phyloP scores from a whole-genome alignment of 495 filamentous ascomycete species.

The Parathielavia hyrcaniae region DNA sequence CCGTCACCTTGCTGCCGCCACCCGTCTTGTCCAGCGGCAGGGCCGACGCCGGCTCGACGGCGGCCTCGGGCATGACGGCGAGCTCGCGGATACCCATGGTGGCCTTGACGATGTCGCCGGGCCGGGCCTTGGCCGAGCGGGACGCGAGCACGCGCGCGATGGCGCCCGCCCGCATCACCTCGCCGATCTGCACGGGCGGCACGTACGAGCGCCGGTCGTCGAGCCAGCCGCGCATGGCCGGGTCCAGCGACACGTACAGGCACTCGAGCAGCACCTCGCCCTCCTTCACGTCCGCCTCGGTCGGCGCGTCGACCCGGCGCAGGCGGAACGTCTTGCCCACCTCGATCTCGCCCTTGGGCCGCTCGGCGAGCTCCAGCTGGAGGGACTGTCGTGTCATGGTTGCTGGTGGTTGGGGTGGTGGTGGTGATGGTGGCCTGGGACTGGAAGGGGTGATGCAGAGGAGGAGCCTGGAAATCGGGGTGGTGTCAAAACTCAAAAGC shows the following conservation, averaged over 20 bases:
- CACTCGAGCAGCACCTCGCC: constrained; percentile 59
- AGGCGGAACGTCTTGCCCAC: constrained; percentile 51
- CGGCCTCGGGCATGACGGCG: constrained; percentile 46
- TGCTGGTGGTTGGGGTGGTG: not conserved
- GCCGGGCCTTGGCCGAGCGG: constrained; percentile 38
- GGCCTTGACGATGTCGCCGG: constrained; percentile 51
- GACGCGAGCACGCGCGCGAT: constrained; percentile 48
- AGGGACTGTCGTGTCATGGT: constrained; percentile 39
- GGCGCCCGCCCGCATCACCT: constrained; percentile 59
- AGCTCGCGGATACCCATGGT: constrained; percentile 57
- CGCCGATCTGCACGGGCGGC: constrained; percentile 58
- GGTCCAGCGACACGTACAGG: constrained; percentile 70
- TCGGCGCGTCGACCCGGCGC: constrained; percentile 40
- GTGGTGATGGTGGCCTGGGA: not conserved
- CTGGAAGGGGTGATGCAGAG: no score
- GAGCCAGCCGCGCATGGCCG: constrained; percentile 76
- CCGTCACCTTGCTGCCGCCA: constrained; percentile 49
- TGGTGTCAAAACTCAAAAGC: no score
- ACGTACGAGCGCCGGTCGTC: constrained; percentile 60
- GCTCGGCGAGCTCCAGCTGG: constrained; percentile 46
- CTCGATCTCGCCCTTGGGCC: constrained; percentile 42
- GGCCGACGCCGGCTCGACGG: constrained; percentile 40
- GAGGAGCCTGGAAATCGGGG: no score
- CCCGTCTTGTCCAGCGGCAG: constrained; percentile 38
- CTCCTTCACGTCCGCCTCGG: constrained; percentile 44